Base-by-base conservation (phyloP, 768 basidiomycete genomes). In the Mrakia hoshinonis region DNA sequence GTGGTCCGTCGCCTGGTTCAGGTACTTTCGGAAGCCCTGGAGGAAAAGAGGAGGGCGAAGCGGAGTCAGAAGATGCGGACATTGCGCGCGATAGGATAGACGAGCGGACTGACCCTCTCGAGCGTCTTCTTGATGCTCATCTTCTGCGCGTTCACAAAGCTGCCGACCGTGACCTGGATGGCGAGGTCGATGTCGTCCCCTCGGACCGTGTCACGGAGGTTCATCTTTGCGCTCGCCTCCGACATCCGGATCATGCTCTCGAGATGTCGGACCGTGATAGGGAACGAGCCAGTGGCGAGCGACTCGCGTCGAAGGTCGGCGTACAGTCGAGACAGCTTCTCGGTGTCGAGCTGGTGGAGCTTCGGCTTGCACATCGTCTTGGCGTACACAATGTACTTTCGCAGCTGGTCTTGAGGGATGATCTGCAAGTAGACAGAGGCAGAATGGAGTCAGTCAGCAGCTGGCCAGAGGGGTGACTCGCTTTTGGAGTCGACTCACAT, bases 211-310 rank as follows among this genome's bases (percentile, higher is more conserved):
- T 98, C 95, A 67, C 96, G 85, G 73, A 99, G 82, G 62, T 94
- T 87, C 96, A 99, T 98, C 83, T 95, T 96, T 29, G 96, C 96
- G 77, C 90, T 92, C 18, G 96, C 95, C 80, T 99, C 96, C 3
- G 92, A 86, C 95, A 98, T 98, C 49, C 96, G 89, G 81, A 99
- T 98, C 91, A 96, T 96, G 78, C 92, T 95, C 81, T 99, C 96
- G 71, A 99, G 81, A 77, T 98, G 96, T 69, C 96, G 91, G 62
- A 98, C 89, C 11, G 96, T 99, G 78, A 99, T 96, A 2, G 96
- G 96, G 81, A 91, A 96, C 26, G 95, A 97, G n/a, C 95, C 95
- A 1, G 96, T 99, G 24, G 92, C 92, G 76, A 92, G 83, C 5
- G 95, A 98, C 79, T 99, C 96, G 74, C 93, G 89, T 46, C 96